Conservation (phyloP, 129 eudicot genomes). For the Scalesia atractyloides region DNA sequence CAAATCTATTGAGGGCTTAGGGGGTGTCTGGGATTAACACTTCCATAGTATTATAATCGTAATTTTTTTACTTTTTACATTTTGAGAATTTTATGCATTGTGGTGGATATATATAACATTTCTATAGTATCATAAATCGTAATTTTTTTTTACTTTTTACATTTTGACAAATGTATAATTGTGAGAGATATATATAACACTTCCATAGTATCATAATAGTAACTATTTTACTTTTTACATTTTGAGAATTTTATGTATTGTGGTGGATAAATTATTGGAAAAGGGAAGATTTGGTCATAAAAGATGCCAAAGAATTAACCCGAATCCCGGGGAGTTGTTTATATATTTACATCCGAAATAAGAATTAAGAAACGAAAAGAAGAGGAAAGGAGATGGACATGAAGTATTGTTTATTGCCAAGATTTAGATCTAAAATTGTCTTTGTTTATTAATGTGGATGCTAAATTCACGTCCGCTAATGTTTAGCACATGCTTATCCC, state of each 20-base stretch:
- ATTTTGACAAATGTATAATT: too few relatives aligned
- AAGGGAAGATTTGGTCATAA: constrained; percentile 23
- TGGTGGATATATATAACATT: too few relatives aligned
- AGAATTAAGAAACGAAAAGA: constrained; percentile 3
- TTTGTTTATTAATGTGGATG: constrained; percentile 22
- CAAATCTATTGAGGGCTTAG: too few relatives aligned
- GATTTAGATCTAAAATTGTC: constrained; percentile 44
- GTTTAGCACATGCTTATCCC: constrained; percentile 35
- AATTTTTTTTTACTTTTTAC: too few relatives aligned
- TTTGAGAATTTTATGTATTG: neutral
- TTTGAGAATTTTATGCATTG: neutral
- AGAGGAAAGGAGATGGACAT: constrained; percentile 29
- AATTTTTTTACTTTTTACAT: too few relatives aligned
- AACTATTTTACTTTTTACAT: neutral
- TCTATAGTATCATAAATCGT: too few relatives aligned
- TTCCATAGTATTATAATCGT: too few relatives aligned
- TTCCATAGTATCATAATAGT: too few relatives aligned
- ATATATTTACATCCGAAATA: constrained; percentile 5
- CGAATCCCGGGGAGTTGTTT: constrained; percentile 25
- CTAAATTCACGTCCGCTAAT: constrained; percentile 34
- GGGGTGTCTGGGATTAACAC: too few relatives aligned
- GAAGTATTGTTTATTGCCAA: constrained; percentile 31
- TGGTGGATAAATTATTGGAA: neutral
- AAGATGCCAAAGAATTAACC: constrained; percentile 30
- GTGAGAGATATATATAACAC: too few relatives aligned